Evolutionary conservation across 805 yeast genomes (phyloP), one percentile per base, ranked within the genome.

Genomic region (Yueomyces sinensis): DNA sequence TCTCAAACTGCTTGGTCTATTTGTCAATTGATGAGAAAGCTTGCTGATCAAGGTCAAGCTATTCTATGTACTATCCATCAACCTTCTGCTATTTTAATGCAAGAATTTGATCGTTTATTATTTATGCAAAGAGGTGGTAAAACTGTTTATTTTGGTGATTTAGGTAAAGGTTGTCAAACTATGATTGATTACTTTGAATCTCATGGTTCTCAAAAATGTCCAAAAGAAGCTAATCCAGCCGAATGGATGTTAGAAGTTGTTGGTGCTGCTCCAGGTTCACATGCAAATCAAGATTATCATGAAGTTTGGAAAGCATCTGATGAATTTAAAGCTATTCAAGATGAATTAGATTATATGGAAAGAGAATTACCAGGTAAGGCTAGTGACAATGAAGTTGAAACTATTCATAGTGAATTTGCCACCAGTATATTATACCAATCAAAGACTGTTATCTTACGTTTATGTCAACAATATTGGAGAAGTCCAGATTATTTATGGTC

Each of bases 171-270:
- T 45, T 74, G 72, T 45, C 49, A 54, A 30, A 64, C 72, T 3
- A 63, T 79, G 61, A 76, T 77, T 37, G 57, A 69, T 34, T 79
- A 79, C 50, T 78, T 80, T 47, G 84, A 79, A 53, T 51, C 54
- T 4, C 56, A 77, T 42, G 86, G 84, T 35, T 72, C 86, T 29
- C 68, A 65, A 18, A 61, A 62, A 36, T 80, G 87, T 60, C 86
- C 87, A 16, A 59, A 64, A 5, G 64, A 65, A 29, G 84, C 82
- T 4, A 81, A 81, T 44, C 91, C 89, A 23, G 89, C 87, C 13
- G 94, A 83, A 61, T 84, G 93, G 91, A 84, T 84, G 94, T 64
- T 84, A 58, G 80, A 80, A 41, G 81, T 76, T 42, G 79, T 78
- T 47, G 86, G 87, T 48, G 86, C 86, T 35, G 84, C 86, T 25